Evolutionary conservation across 176 grass and related monocot species (phyloP).

Genomic region (Lolium multiflorum): DNA sequence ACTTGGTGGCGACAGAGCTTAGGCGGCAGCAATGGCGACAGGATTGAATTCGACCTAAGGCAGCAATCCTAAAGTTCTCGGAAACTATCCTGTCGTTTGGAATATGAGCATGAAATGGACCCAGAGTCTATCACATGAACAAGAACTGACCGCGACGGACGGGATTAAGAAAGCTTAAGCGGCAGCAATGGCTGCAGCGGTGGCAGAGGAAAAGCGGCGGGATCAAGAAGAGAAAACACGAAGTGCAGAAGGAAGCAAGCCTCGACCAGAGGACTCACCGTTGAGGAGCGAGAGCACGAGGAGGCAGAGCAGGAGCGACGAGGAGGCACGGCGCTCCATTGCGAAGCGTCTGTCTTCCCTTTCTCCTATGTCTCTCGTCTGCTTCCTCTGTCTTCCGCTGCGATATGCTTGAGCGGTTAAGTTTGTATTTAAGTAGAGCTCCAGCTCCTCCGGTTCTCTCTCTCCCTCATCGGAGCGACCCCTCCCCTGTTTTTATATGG

Average conservation of each 20-base stretch:
- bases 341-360: background rate
- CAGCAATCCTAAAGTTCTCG: background rate
- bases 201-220: background rate
- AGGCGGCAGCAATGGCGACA: conserved; percentile 16
- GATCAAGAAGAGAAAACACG: background rate
- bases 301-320: conserved; percentile 43
- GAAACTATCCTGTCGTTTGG: background rate
- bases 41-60: background rate
- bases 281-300: conserved; percentile 41
- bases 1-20: background rate
- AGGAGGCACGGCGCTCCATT: conserved; percentile 40
- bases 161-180: background rate
- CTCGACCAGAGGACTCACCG: conserved; percentile 44
- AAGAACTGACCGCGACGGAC: background rate
- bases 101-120: background rate
- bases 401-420: background rate
- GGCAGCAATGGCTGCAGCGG: background rate
- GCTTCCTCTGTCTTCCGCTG: background rate
- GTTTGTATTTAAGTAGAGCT: background rate
- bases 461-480: background rate
- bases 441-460: background rate
- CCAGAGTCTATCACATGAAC: background rate
- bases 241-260: background rate
- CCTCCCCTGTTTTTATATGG: background rate
- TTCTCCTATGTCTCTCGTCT: too few species aligned